Conservation (phyloP, 306 rosid genomes). For the Vachellia collinsii region DNA sequence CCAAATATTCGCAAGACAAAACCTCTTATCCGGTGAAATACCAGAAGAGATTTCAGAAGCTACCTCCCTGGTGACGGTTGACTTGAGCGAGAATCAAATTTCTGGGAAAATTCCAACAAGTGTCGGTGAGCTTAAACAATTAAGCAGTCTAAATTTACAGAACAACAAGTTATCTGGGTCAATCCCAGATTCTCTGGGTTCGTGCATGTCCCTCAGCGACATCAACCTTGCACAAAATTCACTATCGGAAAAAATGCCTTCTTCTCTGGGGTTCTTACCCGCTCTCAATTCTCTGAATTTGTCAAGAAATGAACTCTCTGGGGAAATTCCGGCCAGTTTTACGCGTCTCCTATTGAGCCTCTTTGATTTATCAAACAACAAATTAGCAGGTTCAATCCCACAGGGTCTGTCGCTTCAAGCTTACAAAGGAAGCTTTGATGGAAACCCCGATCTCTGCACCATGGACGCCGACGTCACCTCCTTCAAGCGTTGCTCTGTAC, state of each 20-base stretch:
- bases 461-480: slow-evolving; percentile 29
- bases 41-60: slow-evolving; percentile 67
- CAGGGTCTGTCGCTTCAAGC: slow-evolving; percentile 59
- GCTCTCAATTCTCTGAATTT: slow-evolving; percentile 64
- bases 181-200: slow-evolving; percentile 68
- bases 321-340: slow-evolving; percentile 66
- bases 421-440: slow-evolving; percentile 80
- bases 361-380: slow-evolving; percentile 72
- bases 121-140: slow-evolving; percentile 58
- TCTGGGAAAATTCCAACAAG: slow-evolving; percentile 59
- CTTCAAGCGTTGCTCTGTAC: slow-evolving; percentile 54
- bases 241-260: slow-evolving; percentile 59
- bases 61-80: slow-evolving; percentile 50
- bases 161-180: slow-evolving; percentile 58
- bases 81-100: slow-evolving; percentile 61
- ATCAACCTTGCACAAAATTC: slow-evolving; percentile 63
- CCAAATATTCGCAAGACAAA: slow-evolving; percentile 45
- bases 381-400: slow-evolving; percentile 65
- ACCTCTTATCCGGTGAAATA: slow-evolving; percentile 64
- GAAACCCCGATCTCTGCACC: slow-evolving; percentile 74
- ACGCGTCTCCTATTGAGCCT: slow-evolving; percentile 61
- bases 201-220: slow-evolving; percentile 53
- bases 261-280: slow-evolving; percentile 65
- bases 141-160: slow-evolving; percentile 61
- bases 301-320: slow-evolving; percentile 65